Base-by-base conservation (phyloP, 1,284 basidiomycete species). In the Ganoderma leucocontextum region DNA sequence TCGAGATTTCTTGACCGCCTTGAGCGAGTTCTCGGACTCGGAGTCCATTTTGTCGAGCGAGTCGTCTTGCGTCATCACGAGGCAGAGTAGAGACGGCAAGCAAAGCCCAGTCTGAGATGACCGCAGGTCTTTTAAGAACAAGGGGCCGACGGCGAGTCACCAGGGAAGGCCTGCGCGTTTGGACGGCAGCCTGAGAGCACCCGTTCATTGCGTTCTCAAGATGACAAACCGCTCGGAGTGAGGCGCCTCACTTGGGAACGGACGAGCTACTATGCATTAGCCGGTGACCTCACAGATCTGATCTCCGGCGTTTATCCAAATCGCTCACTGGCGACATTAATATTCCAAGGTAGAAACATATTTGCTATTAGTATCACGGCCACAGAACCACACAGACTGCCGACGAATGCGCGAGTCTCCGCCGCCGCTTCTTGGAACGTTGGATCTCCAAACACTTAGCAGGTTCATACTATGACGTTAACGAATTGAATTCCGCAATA, bases 1-100 rank as follows among this genome's bases (percentile, higher is more conserved):
- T 65, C 67, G 44, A 35, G 69, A 65, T 39, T 42, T 68, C 42
- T 63, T 62, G 41, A 52, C 15, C 13, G 55, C 42, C 60, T 70
- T 65, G 61, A 69, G 65, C 35, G 68, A 66, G 60, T 65, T 39
- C 36, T 33, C 35, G 38, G 52, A 63, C 42, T 35, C 60, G 6
- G 49, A 63, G 22, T 22, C 62, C 6, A 64, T 64, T 57, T 65
- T 68, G n/a, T 60, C 58, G 29, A 70, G 35, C 36, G 68, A 63
- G 42, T 65, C 61, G 36, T 68, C 69, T 69, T 67, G 63, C 69
- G 63, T 55, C 69, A 70, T 70, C 52, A 8, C 13, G 39, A 64
- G 47, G 53, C 57, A 53, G 38, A 66, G 59, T 2, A n/a, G 35
- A 36, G 35, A 58, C n/a, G 38, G 13, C 36, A 38, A 41, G 36